Percentiles rank a stretch among this genome's conserved stretches.
These are phyloP conservation scores for Nissolia schottii DNA, from an alignment of 306 rosid genomes.

Conservation along the genomic window DNA sequence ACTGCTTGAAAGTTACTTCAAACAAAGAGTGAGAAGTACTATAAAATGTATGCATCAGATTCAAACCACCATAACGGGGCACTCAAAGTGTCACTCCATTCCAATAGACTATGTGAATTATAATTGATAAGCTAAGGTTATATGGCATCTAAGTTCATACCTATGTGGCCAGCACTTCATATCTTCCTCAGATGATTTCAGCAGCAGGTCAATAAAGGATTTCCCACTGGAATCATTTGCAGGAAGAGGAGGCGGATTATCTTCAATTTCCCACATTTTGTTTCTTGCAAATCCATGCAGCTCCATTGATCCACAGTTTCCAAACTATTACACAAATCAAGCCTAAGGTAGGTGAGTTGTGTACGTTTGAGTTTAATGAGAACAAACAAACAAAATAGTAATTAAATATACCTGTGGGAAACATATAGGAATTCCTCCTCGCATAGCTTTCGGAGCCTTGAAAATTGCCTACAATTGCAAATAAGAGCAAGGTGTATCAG, in stretches of 20 bases:
- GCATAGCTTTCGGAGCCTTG: constrained; percentile 70
- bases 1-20: constrained; percentile 12
- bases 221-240: constrained; percentile 47
- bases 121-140: not conserved
- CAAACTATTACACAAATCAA: constrained; percentile 55
- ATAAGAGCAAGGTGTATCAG: not conserved
- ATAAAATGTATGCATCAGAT: not conserved
- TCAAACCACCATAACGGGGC: not conserved
- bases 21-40: constrained; percentile 2
- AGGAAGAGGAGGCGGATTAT: constrained; percentile 58
- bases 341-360: constrained; percentile 8
- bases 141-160: constrained; percentile 23
- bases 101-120: not conserved
- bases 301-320: constrained; percentile 77
- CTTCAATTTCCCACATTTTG: constrained; percentile 77
- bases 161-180: constrained; percentile 74
- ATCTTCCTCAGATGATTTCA: constrained; percentile 82
- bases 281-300: constrained; percentile 93
- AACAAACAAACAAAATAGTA: constrained; percentile 2
- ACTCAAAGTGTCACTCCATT: not conserved
- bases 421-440: constrained; percentile 91
- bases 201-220: constrained; percentile 67
- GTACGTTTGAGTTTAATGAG: not conserved
- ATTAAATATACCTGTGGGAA: constrained; percentile 72
- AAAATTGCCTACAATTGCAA: constrained; percentile 51